Percentiles rank a stretch among this genome's conserved stretches.
phyloP scores from a whole-genome alignment of 2,329 filamentous ascomycete species.

The Ceratocystis smalleyi region DNA sequence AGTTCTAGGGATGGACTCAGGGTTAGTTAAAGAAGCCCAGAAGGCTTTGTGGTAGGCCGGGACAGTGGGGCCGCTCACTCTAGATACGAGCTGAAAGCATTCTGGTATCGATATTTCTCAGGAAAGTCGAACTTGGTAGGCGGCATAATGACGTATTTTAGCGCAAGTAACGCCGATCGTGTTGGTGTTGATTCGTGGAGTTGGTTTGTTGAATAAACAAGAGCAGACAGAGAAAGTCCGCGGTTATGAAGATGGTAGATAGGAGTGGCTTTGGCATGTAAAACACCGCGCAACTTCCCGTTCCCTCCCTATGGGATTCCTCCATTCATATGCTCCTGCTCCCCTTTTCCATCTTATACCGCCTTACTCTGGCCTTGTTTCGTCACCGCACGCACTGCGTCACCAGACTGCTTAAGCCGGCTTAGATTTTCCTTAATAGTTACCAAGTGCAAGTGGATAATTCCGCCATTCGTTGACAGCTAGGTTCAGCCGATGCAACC shows the following conservation, averaged over 20 bases:
- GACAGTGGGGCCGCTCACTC: conserved; percentile 38
- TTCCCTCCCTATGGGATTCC: not conserved
- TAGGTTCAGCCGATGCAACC: conserved; percentile 4
- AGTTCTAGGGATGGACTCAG: conserved; percentile 34
- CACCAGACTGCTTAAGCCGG: not conserved
- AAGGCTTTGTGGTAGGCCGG: not conserved
- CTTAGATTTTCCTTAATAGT: not conserved
- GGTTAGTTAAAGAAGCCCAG: not conserved
- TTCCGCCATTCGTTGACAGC: not conserved
- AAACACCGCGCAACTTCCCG: too few species aligned
- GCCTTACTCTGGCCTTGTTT: not conserved
- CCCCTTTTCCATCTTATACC: not conserved
- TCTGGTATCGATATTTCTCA: conserved; percentile 58
- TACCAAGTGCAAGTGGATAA: not conserved
- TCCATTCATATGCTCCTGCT: not conserved
- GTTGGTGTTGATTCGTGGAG: not conserved
- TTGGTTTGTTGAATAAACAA: not conserved
- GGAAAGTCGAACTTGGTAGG: conserved; percentile 33
- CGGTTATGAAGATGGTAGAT: too few species aligned
- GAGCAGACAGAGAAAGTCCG: not conserved
- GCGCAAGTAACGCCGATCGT: not conserved
- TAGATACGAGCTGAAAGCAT: conserved; percentile 62
- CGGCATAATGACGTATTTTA: conserved; percentile 27
- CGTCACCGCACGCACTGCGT: too few species aligned
- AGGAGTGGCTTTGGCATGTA: too few species aligned